Evolutionary conservation across 495 filamentous ascomycete genomes (phyloP).

Genomic region (Bathelium albidoporum): DNA sequence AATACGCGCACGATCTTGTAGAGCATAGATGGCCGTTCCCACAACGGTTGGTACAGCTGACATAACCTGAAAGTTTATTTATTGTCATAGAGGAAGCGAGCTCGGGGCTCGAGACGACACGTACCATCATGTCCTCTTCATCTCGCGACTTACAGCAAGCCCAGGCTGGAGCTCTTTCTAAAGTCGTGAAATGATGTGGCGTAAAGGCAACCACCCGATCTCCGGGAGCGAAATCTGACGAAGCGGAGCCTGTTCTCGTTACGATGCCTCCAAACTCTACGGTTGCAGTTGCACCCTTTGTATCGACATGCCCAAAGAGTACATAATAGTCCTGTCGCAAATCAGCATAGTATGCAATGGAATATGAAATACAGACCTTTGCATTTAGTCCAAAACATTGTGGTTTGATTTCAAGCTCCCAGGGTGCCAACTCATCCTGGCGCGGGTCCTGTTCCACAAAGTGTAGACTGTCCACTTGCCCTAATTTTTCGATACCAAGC

Average conservation of each 20-base stretch:
- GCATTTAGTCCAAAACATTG: neutral
- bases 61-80: no score
- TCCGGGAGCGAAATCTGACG: neutral
- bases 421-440: no score
- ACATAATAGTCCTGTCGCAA: neutral
- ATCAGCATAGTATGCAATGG: no score
- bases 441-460: no score
- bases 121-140: no score
- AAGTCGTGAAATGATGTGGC: neutral
- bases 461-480: no score
- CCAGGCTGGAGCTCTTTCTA: neutral
- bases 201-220: neutral
- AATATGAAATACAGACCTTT: no score
- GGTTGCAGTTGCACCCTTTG: neutral
- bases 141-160: neutral
- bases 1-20: conserved; percentile 30
- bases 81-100: no score
- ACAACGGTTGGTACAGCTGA: conserved; percentile 37
- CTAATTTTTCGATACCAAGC: no score
- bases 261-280: neutral
- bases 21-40: conserved; percentile 30
- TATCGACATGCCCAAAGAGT: neutral
- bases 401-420: no score
- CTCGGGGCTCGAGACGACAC: no score
- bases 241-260: neutral